phyloP scores from a whole-genome alignment of 331 rosid species.

The Ulmus americana region DNA sequence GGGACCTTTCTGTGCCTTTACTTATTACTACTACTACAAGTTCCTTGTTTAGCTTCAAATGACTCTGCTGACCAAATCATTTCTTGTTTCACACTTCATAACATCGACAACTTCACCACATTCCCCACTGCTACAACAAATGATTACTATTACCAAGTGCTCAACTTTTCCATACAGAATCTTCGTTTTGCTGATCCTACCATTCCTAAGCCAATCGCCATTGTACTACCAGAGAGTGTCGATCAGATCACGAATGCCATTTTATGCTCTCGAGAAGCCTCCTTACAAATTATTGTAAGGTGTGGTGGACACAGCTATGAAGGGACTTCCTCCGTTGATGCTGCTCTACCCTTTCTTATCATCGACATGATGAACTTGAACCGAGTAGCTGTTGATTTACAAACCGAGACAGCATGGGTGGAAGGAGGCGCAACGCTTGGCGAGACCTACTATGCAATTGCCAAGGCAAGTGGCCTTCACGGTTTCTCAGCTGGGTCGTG shows the following conservation, averaged over 20 bases:
- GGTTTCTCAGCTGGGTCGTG: constrained; percentile 87
- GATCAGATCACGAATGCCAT: constrained; percentile 40
- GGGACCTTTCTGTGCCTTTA: constrained; percentile 8
- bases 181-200: constrained; percentile 41
- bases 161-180: constrained; percentile 68
- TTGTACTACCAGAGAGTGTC: constrained; percentile 53
- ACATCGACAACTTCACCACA: constrained; percentile 51
- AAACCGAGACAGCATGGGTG: constrained; percentile 61
- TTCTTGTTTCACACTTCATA: constrained; percentile 45
- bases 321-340: constrained; percentile 63
- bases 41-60: constrained; percentile 21
- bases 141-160: constrained; percentile 43
- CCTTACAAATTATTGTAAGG: constrained; percentile 42
- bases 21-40: not conserved
- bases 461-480: constrained; percentile 38
- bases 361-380: constrained; percentile 71
- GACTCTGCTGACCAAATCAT: constrained; percentile 19
- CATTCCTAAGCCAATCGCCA: constrained; percentile 53
- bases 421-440: constrained; percentile 90
- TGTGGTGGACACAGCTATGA: constrained; percentile 84
- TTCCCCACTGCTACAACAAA: constrained; percentile 25
- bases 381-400: constrained; percentile 46
- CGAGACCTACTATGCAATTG: constrained; percentile 60
- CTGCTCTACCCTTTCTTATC: constrained; percentile 44
- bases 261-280: constrained; percentile 38